Percentiles rank a stretch among this genome's conserved stretches.
phyloP scores from a whole-genome alignment of 768 basidiomycete genomes.

The Calocera viscosa region DNA sequence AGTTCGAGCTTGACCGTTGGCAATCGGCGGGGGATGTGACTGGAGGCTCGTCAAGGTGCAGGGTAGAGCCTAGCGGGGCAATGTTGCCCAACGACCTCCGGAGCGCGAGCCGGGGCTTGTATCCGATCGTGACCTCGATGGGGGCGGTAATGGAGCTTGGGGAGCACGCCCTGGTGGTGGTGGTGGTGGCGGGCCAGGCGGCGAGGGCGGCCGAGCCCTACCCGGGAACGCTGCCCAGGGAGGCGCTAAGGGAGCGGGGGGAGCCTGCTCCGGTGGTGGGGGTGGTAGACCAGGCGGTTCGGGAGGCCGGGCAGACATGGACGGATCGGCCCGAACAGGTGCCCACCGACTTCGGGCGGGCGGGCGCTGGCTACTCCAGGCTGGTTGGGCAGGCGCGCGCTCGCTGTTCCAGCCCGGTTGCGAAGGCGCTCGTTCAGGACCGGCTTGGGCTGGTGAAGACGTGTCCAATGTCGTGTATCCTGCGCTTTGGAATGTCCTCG shows the following conservation, averaged over 20 bases:
- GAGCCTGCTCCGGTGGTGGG: slow-evolving; percentile 24
- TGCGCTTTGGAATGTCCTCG: slow-evolving; percentile 15
- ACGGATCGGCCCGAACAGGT: too few relatives aligned
- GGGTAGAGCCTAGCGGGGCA: too few relatives aligned
- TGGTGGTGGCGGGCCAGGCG: too few relatives aligned
- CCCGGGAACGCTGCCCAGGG: slow-evolving; percentile 16
- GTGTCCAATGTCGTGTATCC: not conserved
- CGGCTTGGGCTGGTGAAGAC: not conserved
- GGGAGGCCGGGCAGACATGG: slow-evolving; percentile 49
- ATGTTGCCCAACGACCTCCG: too few relatives aligned
- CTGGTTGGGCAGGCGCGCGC: slow-evolving; percentile 8
- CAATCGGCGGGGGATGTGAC: too few relatives aligned
- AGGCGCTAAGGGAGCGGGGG: slow-evolving; percentile 13
- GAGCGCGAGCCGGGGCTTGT: too few relatives aligned
- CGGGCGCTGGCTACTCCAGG: slow-evolving; percentile 16
- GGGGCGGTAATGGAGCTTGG: too few relatives aligned
- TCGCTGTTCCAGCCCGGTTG: not conserved
- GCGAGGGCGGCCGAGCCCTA: too few relatives aligned
- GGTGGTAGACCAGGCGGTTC: slow-evolving; percentile 51
- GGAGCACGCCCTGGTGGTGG: too few relatives aligned
- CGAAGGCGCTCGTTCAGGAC: not conserved
- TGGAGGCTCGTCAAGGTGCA: too few relatives aligned
- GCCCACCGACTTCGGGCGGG: slow-evolving; percentile 17
- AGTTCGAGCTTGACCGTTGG: too few relatives aligned
- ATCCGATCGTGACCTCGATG: too few relatives aligned